Conservation (phyloP, 345 rosid species). For the Eucalyptus cladocalyx region DNA sequence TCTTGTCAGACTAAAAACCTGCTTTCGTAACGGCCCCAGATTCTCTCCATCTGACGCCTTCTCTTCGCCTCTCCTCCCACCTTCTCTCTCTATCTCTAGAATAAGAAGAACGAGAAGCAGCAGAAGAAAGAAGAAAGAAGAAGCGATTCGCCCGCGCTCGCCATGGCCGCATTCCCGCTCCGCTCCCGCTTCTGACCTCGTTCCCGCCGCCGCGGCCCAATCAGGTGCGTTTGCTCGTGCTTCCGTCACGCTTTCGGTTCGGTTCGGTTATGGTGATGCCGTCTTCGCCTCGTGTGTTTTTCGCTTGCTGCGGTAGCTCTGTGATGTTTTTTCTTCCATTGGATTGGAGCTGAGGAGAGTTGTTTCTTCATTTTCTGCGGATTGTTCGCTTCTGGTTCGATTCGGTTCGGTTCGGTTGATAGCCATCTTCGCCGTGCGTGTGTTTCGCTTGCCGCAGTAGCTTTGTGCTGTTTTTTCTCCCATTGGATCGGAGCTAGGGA, state of each 20-base stretch:
- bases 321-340: no score
- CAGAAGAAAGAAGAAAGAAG: neutral
- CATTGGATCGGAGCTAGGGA: neutral
- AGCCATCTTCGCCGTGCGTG: fast-evolving
- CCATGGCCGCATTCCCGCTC: neutral
- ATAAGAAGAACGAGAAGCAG: neutral
- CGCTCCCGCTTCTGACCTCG: neutral
- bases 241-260: neutral
- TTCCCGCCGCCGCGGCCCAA: neutral
- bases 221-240: neutral
- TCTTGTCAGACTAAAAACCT: neutral
- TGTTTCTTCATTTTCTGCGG: no score
- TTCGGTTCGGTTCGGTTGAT: neutral
- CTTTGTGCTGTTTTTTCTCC: no score
- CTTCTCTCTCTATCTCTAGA: no score
- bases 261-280: neutral
- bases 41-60: neutral
- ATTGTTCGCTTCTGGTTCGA: no score
- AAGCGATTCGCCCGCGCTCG: neutral
- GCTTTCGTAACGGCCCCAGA: neutral
- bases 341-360: no score
- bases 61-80: neutral
- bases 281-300: no score
- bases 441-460: no score
- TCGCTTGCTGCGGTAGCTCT: no score